Percentiles rank a stretch among this genome's conserved stretches.
Evolutionary conservation across 805 yeast species (phyloP).

Genomic region (Candida piceae): DNA sequence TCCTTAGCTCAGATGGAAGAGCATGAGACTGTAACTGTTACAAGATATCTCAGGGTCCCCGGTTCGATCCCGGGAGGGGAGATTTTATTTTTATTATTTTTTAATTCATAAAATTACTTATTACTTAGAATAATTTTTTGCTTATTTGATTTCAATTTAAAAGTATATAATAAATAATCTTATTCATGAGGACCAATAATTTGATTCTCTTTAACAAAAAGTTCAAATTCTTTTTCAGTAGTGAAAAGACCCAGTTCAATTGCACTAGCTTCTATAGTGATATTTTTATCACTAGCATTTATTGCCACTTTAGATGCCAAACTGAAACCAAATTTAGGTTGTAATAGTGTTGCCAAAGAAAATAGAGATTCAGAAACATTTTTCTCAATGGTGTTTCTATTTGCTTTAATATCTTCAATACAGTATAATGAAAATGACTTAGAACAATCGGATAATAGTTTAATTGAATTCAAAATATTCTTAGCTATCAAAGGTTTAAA

Average conservation of each 20-base stretch:
- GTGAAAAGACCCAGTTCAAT: conserved; percentile 79
- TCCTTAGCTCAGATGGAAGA: conserved; percentile 25
- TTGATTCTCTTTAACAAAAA: conserved; percentile 55
- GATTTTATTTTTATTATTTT: conserved; percentile 3
- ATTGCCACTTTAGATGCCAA: conserved; percentile 93
- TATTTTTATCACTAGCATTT: conserved; percentile 94
- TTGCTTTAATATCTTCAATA: conserved; percentile 88
- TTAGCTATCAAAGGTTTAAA: conserved; percentile 93
- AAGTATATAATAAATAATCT: no score
- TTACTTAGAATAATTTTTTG: no score
- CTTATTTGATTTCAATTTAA: no score
- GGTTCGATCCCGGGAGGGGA: conserved; percentile 27
- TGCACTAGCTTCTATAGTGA: conserved; percentile 89
- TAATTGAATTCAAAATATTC: conserved; percentile 81
- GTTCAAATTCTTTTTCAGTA: conserved; percentile 71
- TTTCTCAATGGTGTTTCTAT: conserved; percentile 75
- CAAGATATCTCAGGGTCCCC: conserved; percentile 22
- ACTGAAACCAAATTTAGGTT: conserved; percentile 97
- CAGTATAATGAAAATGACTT: conserved; percentile 87
- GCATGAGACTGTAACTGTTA: conserved; percentile 22
- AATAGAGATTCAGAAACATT: conserved; percentile 86
- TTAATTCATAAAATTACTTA: neutral
- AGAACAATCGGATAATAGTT: conserved; percentile 82
- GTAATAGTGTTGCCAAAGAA: conserved; percentile 87
- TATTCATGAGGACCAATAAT: conserved; percentile 1